These are phyloP conservation scores for Aspergillus sp. DNA, from an alignment of 2,329 filamentous ascomycete genomes.

Conservation along the genomic window DNA sequence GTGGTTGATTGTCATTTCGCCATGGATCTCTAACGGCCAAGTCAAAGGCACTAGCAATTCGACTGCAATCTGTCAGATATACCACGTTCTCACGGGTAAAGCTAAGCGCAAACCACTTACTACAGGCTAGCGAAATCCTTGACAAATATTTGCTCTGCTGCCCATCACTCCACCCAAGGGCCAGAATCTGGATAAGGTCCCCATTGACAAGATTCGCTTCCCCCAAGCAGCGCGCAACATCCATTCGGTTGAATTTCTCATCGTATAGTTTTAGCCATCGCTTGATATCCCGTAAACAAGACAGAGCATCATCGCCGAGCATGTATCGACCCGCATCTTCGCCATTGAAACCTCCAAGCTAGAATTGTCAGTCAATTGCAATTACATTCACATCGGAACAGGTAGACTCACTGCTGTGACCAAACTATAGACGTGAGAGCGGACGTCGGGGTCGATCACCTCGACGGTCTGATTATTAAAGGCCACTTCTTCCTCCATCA, in stretches of 20 bases:
- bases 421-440: constrained; percentile 89
- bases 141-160: constrained; percentile 73
- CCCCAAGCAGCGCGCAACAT: constrained; percentile 88
- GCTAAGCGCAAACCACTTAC: constrained; percentile 37
- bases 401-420: constrained; percentile 75
- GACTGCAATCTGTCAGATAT: constrained; percentile 47
- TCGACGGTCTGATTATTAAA: constrained; percentile 47
- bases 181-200: constrained; percentile 86
- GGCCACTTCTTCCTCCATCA: constrained; percentile 43
- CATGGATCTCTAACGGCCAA: constrained; percentile 83
- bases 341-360: constrained; percentile 82
- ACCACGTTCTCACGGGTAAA: background rate
- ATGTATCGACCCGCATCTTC: constrained; percentile 81
- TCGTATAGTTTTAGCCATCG: constrained; percentile 95
- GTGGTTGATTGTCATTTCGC: constrained; percentile 87
- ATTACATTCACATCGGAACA: constrained; percentile 15
- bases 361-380: constrained; percentile 4
- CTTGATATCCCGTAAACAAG: constrained; percentile 88
- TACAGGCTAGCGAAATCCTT: constrained; percentile 77
- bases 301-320: constrained; percentile 88
- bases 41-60: constrained; percentile 91
- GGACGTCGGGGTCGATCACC: constrained; percentile 85
- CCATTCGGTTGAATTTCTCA: constrained; percentile 88
- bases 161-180: constrained; percentile 72
- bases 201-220: constrained; percentile 90